phyloP scores from a whole-genome alignment of 257 asterid species.

The Echium plantagineum region DNA sequence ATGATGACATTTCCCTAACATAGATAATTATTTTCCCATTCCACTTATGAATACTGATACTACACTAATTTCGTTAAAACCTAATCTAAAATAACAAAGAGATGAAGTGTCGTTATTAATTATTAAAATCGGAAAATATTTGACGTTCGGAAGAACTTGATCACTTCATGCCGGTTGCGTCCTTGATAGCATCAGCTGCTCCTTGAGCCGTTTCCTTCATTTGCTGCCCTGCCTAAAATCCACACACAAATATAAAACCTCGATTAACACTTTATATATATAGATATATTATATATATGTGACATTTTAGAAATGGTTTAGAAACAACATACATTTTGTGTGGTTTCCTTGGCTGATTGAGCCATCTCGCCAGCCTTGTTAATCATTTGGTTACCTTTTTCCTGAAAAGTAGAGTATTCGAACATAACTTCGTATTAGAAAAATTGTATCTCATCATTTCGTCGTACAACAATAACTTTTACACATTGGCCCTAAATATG shows the following conservation, averaged over 20 bases:
- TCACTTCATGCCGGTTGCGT: conserved; percentile 25
- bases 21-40: too few relatives aligned
- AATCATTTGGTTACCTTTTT: conserved; percentile 27
- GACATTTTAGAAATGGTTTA: too few relatives aligned
- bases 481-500: background rate
- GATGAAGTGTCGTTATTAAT: too few relatives aligned
- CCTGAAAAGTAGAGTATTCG: conserved; percentile 9
- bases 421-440: too few relatives aligned
- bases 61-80: too few relatives aligned
- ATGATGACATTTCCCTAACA: too few relatives aligned
- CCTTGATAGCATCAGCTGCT: conserved; percentile 25
- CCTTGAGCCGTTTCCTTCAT: conserved; percentile 22
- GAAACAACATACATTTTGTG: conserved; percentile 12
- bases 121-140: too few relatives aligned
- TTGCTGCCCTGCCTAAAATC: conserved; percentile 19
- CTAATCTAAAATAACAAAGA: too few relatives aligned
- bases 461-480: background rate
- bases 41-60: too few relatives aligned
- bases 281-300: too few relatives aligned
- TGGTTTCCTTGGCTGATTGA: conserved; percentile 24
- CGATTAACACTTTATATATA: background rate
- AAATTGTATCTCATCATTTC: background rate
- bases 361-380: conserved; percentile 24
- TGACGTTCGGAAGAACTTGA: background rate
- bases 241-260: background rate